Percentiles rank a stretch among this genome's conserved stretches.
These are phyloP conservation scores for Saxophila tyrrhenica DNA, from an alignment of 495 filamentous ascomycete species.

Conservation along the genomic window DNA sequence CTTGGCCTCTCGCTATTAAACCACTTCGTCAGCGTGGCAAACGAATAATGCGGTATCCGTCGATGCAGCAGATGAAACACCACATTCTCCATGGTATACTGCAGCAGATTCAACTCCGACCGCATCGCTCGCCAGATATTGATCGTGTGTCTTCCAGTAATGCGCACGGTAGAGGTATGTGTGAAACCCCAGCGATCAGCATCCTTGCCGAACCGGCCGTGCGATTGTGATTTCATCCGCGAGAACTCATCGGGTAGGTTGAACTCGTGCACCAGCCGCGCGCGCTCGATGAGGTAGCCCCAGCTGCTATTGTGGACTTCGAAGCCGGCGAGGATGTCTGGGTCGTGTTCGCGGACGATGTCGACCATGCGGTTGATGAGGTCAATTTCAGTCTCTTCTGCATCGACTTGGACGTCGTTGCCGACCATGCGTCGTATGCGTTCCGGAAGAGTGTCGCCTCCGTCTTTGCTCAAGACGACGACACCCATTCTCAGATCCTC, in stretches of 20 bases:
- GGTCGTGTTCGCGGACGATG: constrained; percentile 73
- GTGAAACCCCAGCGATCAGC: constrained; percentile 87
- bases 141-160: constrained; percentile 90
- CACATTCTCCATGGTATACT: constrained; percentile 96
- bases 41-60: constrained; percentile 83
- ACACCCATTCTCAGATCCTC: constrained; percentile 57
- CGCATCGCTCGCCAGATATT: constrained; percentile 97
- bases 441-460: constrained; percentile 27
- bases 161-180: constrained; percentile 70
- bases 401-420: constrained; percentile 47
- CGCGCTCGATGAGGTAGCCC: constrained; percentile 91
- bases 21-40: constrained; percentile 68
- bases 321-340: constrained; percentile 89
- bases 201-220: constrained; percentile 74
- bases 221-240: constrained; percentile 68
- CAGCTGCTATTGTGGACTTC: constrained; percentile 89
- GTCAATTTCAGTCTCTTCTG: constrained; percentile 71
- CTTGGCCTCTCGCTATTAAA: constrained; percentile 54
- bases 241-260: constrained; percentile 85
- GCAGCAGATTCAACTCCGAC: constrained; percentile 74
- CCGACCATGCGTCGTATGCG: constrained; percentile 41
- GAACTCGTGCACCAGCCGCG: constrained; percentile 74
- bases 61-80: constrained; percentile 83
- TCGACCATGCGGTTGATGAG: constrained; percentile 72
- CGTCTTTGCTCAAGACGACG: constrained; percentile 49